These are phyloP conservation scores for Guyanaporus albipodus DNA, from an alignment of 768 basidiomycete genomes.

Conservation along the genomic window DNA sequence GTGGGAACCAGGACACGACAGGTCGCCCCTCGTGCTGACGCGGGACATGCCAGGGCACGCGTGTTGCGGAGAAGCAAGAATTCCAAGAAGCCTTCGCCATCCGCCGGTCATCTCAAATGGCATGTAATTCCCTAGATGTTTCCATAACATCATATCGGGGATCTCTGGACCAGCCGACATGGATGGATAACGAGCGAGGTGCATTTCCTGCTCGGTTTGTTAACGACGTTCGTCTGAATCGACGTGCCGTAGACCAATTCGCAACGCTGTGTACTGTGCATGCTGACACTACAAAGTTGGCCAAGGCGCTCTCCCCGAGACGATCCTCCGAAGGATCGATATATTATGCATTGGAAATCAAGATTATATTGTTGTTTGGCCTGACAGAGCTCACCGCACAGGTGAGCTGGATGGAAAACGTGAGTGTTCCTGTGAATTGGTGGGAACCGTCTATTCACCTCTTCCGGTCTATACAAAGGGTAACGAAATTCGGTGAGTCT, in stretches of 20 bases:
- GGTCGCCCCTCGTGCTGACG: not conserved
- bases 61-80: constrained; percentile 43
- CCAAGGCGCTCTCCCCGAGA: constrained; percentile 20
- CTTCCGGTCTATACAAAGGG: constrained; percentile 25
- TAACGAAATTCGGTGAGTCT: constrained; percentile 34
- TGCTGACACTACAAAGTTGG: constrained; percentile 32
- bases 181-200: constrained; percentile 36
- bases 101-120: constrained; percentile 22
- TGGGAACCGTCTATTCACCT: not conserved
- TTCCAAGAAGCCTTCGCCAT: constrained; percentile 38
- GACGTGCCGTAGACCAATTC: constrained; percentile 26
- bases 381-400: constrained; percentile 51
- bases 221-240: not conserved
- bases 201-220: not conserved
- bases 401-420: constrained; percentile 48
- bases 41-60: constrained; percentile 35
- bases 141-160: constrained; percentile 34
- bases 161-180: constrained; percentile 21
- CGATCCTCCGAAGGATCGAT: constrained; percentile 19
- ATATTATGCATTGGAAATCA: constrained; percentile 29
- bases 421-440: constrained; percentile 23
- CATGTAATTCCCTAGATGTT: constrained; percentile 19
- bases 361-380: constrained; percentile 47
- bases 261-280: constrained; percentile 34
- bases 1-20: constrained; percentile 20